phyloP scores from a whole-genome alignment of 1,284 basidiomycete genomes.

The Leccinum proximum region DNA sequence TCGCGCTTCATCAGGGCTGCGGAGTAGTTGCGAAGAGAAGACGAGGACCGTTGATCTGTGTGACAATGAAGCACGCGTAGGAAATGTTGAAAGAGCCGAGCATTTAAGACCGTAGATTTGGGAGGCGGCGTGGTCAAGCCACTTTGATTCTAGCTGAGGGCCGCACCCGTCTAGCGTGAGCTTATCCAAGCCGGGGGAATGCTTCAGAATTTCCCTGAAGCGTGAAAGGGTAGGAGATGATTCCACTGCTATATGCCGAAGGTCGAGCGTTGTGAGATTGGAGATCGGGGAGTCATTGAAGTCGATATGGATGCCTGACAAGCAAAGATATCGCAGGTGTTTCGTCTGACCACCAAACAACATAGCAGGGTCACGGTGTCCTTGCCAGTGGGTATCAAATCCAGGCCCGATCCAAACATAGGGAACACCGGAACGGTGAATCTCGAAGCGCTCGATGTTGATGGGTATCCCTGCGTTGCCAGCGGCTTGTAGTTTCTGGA shows the following conservation, averaged over 20 bases:
- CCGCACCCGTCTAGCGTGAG: constrained; percentile 58
- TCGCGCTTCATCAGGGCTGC: constrained; percentile 72
- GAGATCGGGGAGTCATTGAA: constrained; percentile 44
- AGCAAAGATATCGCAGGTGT: constrained; percentile 42
- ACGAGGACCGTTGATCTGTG: constrained; percentile 13
- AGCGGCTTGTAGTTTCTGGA: constrained; percentile 42
- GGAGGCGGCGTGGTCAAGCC: constrained; percentile 35
- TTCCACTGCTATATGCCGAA: constrained; percentile 52
- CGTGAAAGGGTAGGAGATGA: constrained; percentile 42
- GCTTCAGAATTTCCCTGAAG: constrained; percentile 49
- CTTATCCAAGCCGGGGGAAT: constrained; percentile 46
- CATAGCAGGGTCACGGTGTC: constrained; percentile 32
- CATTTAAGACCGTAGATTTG: constrained; percentile 44
- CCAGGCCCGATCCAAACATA: constrained; percentile 41
- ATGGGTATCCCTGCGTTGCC: constrained; percentile 34
- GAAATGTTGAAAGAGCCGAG: constrained; percentile 47
- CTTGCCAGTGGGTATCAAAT: constrained; percentile 29
- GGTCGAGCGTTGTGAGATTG: constrained; percentile 56
- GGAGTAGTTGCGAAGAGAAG: constrained; percentile 47
- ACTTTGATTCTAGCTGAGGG: constrained; percentile 35
- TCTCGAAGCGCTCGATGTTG: constrained; percentile 51
- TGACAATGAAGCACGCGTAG: constrained; percentile 43
- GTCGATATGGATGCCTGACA: constrained; percentile 56
- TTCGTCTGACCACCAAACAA: constrained; percentile 47
- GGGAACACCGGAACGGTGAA: constrained; percentile 49